These are phyloP conservation scores for Globisporangium recalcitrans DNA, from an alignment of 352 stramenopile genomes.

Conservation along the genomic window DNA sequence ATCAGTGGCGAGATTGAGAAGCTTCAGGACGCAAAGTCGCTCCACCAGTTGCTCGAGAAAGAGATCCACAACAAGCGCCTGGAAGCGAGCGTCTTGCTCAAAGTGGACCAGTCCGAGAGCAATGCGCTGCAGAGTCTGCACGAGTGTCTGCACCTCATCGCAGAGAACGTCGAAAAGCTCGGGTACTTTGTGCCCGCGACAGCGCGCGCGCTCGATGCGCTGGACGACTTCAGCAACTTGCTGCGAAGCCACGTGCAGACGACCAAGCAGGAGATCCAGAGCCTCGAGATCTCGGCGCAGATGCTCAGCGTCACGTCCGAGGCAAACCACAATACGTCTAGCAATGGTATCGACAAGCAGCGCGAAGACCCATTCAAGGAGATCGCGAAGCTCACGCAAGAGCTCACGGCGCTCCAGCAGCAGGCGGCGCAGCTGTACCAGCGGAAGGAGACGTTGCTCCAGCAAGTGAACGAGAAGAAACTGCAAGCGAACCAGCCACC, in stretches of 20 bases:
- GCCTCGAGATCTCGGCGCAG: slow-evolving; percentile 53
- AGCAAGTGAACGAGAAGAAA: slow-evolving; percentile 18
- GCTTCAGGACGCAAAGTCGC: slow-evolving; percentile 29
- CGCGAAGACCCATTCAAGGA: slow-evolving; percentile 24
- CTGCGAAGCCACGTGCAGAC: slow-evolving; percentile 43
- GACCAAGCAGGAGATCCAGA: slow-evolving; percentile 64
- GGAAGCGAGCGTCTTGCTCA: slow-evolving; percentile 21
- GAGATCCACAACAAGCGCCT: slow-evolving; percentile 38
- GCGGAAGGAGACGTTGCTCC: slow-evolving; percentile 19
- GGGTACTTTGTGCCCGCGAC: slow-evolving; percentile 43
- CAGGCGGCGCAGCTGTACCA: slow-evolving; percentile 28
- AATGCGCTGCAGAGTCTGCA: slow-evolving; percentile 39
- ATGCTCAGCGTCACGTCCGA: slow-evolving; percentile 54
- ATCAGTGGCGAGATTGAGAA: slow-evolving; percentile 19
- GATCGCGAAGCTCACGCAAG: slow-evolving; percentile 33
- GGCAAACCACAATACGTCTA: slow-evolving; percentile 3
- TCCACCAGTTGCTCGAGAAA: slow-evolving; percentile 34
- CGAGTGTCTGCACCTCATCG: slow-evolving; percentile 34
- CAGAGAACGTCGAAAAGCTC: slow-evolving; percentile 37
- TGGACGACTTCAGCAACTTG: slow-evolving; percentile 56
- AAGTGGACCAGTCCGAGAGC: slow-evolving; percentile 30
- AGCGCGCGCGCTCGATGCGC: slow-evolving; percentile 35
- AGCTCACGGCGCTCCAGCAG: slow-evolving; percentile 43
- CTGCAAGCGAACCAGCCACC: background rate
- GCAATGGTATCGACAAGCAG: slow-evolving; percentile 6